Evolutionary conservation across 225 moss, liverwort and hornwort genomes (phyloP).

Genomic region (Pseudoscleropodium purum): DNA sequence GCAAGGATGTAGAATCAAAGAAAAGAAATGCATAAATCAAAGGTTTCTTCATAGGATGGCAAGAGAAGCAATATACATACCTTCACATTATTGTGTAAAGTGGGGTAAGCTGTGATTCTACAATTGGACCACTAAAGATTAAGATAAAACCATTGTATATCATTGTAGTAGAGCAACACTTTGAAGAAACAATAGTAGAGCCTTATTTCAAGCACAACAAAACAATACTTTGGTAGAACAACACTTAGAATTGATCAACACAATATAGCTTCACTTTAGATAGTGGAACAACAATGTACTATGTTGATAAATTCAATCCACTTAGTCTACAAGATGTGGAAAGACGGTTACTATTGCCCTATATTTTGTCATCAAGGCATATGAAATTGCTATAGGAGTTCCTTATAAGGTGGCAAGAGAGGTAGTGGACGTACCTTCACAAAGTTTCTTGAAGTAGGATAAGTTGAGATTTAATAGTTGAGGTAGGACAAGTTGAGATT

Average conservation of each 20-base stretch:
- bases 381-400: too few species aligned
- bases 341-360: background rate
- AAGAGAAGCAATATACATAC: rapidly evolving
- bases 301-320: background rate
- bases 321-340: too few species aligned
- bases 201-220: too few species aligned
- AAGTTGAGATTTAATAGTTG: too few species aligned
- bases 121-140: rapidly evolving
- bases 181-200: too few species aligned
- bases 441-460: background rate
- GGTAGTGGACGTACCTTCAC: background rate
- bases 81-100: too few species aligned
- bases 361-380: background rate
- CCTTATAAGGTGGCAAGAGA: background rate
- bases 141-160: background rate
- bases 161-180: too few species aligned
- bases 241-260: too few species aligned
- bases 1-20: background rate
- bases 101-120: background rate
- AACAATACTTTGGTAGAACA: too few species aligned
- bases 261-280: background rate
- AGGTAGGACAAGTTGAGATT: too few species aligned
- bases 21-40: rapidly evolving
- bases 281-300: rapidly evolving
- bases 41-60: background rate